Percentiles rank a stretch among this genome's conserved stretches.
These are phyloP conservation scores for Leccinum ochraceum DNA, from an alignment of 768 basidiomycete genomes.

Conservation along the genomic window DNA sequence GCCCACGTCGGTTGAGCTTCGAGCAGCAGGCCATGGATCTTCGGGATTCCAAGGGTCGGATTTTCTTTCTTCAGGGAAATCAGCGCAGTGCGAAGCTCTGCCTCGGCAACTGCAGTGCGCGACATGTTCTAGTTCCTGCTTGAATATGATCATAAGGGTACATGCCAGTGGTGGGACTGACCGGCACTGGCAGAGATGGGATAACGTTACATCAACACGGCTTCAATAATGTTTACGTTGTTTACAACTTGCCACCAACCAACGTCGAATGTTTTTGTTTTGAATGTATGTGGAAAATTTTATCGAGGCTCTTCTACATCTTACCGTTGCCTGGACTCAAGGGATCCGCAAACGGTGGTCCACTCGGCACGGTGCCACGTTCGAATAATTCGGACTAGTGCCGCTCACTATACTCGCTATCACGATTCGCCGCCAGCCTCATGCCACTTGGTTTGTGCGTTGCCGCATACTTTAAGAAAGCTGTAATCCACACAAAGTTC, in stretches of 20 bases:
- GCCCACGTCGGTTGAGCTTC: constrained; percentile 64
- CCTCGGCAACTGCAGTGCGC: constrained; percentile 41
- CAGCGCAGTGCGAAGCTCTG: constrained; percentile 58
- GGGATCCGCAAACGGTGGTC: not conserved
- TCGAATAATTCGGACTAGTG: not conserved
- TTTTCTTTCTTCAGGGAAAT: constrained; percentile 54
- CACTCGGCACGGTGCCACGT: not conserved
- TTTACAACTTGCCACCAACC: no score
- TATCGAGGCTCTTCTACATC: no score
- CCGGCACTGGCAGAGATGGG: no score
- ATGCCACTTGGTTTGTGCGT: not conserved
- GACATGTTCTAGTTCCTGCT: constrained; percentile 9
- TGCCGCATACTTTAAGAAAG: no score
- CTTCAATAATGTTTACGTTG: no score
- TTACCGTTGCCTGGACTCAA: no score
- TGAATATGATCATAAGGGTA: not conserved
- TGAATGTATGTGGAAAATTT: no score
- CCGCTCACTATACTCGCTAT: not conserved
- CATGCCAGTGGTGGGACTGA: not conserved
- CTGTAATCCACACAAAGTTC: not conserved
- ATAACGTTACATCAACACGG: no score
- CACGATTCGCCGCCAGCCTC: not conserved
- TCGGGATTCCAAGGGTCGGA: constrained; percentile 68
- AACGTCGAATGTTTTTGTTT: no score
- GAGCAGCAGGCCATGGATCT: constrained; percentile 66